These are phyloP conservation scores for Euphorbia pulcherrima DNA, from an alignment of 345 rosid genomes.

Conservation along the genomic window DNA sequence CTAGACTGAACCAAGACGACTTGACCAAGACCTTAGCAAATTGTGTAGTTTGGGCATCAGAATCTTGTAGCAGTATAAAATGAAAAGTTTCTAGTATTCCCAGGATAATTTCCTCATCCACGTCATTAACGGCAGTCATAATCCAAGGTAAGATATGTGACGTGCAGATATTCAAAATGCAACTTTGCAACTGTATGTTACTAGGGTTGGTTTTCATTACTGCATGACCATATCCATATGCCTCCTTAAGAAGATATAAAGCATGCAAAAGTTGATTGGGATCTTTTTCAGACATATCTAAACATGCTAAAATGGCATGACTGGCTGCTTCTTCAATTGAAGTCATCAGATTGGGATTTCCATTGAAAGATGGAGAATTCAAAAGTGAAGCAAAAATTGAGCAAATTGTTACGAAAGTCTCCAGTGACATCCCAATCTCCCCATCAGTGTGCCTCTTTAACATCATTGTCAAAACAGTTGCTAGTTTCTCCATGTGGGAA, in stretches of 20 bases:
- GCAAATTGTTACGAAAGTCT: conserved; percentile 53
- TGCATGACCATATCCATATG: conserved; percentile 42
- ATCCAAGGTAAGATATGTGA: conserved; percentile 77
- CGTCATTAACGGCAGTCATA: conserved; percentile 36
- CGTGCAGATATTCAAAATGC: conserved; percentile 48
- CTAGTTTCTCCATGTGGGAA: conserved; percentile 61
- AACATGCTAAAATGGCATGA: conserved; percentile 63
- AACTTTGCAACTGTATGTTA: conserved; percentile 38
- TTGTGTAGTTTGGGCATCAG: conserved; percentile 38
- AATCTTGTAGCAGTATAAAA: conserved; percentile 47
- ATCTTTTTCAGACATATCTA: conserved; percentile 49
- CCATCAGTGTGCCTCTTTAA: conserved; percentile 60
- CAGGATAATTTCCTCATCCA: conserved; percentile 62
- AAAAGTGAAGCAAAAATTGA: conserved; percentile 61
- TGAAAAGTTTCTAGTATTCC: conserved; percentile 70
- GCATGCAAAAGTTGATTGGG: conserved; percentile 57
- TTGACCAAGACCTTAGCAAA: conserved; percentile 56
- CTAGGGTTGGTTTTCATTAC: conserved; percentile 26
- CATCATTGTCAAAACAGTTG: conserved; percentile 56
- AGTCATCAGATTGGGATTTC: conserved; percentile 35
- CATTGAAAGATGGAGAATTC: conserved; percentile 44
- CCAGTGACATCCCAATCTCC: conserved; percentile 57
- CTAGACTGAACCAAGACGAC: conserved; percentile 80
- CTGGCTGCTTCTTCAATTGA: conserved; percentile 55
- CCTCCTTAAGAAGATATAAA: conserved; percentile 68